Conservation (phyloP, 2,329 filamentous ascomycete genomes). For the Colletotrichum sublineola region DNA sequence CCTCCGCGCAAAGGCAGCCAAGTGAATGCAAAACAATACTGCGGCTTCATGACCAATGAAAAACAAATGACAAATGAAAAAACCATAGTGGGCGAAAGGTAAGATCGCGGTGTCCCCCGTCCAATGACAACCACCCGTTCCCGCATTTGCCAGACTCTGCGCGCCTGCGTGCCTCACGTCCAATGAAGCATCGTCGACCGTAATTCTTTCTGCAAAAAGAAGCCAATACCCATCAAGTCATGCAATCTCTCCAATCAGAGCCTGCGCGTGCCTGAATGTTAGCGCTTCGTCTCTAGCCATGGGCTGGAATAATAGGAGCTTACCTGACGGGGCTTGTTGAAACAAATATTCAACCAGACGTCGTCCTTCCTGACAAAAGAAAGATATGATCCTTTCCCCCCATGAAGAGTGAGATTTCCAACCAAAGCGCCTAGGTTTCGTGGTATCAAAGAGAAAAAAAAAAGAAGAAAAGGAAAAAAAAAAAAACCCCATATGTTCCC, state of each 20-base stretch:
- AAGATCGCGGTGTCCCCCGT: not conserved
- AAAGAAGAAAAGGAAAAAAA: not conserved
- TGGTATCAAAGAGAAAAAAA: conserved; percentile 16
- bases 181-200: conserved; percentile 30
- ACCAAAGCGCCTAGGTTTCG: not conserved
- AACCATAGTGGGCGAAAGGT: conserved; percentile 13
- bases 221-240: conserved; percentile 13
- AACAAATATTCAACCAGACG: conserved; percentile 17
- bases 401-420: not conserved
- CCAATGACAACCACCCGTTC: not conserved
- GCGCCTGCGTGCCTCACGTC: conserved; percentile 14
- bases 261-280: conserved; percentile 18
- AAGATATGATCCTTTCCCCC: conserved; percentile 1
- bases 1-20: not conserved
- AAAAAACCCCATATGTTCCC: not conserved
- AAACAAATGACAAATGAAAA: conserved; percentile 1
- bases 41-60: conserved; percentile 13
- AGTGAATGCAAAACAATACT: not conserved
- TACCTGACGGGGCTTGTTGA: conserved; percentile 3
- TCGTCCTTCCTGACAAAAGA: conserved; percentile 27
- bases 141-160: not conserved
- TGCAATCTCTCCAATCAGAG: conserved; percentile 33
- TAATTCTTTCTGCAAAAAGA: conserved; percentile 21
- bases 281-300: conserved; percentile 1
- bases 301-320: not conserved